Conservation (phyloP, 1,284 basidiomycete species). For the Irpex sp. region DNA sequence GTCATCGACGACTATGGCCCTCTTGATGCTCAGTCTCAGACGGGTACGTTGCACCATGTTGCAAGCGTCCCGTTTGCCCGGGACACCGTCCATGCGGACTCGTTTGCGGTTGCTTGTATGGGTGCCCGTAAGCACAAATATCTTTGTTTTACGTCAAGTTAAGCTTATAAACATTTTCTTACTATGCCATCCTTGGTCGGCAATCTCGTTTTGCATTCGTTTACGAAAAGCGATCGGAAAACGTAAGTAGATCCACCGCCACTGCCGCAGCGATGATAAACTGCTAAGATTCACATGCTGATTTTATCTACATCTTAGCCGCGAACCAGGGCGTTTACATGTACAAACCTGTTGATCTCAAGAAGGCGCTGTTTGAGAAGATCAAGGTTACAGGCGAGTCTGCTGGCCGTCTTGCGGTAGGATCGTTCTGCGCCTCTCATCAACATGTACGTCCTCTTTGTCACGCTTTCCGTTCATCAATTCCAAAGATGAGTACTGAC, state of each 20-base stretch:
- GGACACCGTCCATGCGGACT: conserved; percentile 14
- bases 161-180: background rate
- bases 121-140: conserved; percentile 9
- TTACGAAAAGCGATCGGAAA: background rate
- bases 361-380: conserved; percentile 3
- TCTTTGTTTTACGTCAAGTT: background rate
- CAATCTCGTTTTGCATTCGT: background rate
- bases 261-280: background rate
- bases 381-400: conserved; percentile 21
- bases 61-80: conserved; percentile 12
- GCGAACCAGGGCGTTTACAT: background rate
- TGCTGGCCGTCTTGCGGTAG: conserved; percentile 23
- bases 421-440: conserved; percentile 2
- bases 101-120: conserved; percentile 24
- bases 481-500: no score
- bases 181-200: no score
- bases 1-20: conserved; percentile 24
- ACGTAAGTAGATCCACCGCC: background rate
- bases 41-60: conserved; percentile 23
- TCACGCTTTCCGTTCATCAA: background rate
- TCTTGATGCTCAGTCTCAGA: conserved; percentile 16
- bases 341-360: background rate
- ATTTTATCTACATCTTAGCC: background rate
- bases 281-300: background rate
- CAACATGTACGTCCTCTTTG: conserved; percentile 1